These are phyloP conservation scores for Trichoderma arundinaceum DNA, from an alignment of 2,329 filamentous ascomycete genomes.

Conservation along the genomic window DNA sequence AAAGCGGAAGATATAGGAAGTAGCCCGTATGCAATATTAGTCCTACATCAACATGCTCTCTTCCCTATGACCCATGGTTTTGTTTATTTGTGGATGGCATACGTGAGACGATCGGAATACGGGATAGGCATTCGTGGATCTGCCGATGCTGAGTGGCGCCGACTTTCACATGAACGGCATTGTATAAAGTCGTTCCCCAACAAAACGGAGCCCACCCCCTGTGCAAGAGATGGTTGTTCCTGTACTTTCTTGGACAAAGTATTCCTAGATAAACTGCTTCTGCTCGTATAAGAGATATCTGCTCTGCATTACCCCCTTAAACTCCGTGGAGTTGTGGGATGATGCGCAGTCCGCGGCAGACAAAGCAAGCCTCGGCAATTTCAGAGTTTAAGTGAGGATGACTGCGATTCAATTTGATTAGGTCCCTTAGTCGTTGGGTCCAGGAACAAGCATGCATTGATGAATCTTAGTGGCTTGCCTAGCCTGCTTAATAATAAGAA, in stretches of 20 bases:
- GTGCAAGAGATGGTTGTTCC: not conserved
- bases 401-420: not conserved
- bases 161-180: slow-evolving; percentile 3
- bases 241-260: no score
- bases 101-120: no score
- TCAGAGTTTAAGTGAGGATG: not conserved
- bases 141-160: not conserved
- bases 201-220: not conserved
- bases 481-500: not conserved
- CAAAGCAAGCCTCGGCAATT: no score
- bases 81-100: not conserved
- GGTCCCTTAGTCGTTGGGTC: not conserved
- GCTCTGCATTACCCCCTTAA: no score
- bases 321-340: no score
- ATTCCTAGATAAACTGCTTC: no score
- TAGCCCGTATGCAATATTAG: slow-evolving; percentile 29
- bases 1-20: not conserved
- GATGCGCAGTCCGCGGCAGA: no score
- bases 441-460: not conserved
- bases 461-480: slow-evolving; percentile 3
- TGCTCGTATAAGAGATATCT: no score
- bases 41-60: not conserved
- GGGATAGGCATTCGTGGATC: not conserved
- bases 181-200: not conserved
- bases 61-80: not conserved